phyloP scores from a whole-genome alignment of 768 basidiomycete species.

The Lanmaoa rubissima region DNA sequence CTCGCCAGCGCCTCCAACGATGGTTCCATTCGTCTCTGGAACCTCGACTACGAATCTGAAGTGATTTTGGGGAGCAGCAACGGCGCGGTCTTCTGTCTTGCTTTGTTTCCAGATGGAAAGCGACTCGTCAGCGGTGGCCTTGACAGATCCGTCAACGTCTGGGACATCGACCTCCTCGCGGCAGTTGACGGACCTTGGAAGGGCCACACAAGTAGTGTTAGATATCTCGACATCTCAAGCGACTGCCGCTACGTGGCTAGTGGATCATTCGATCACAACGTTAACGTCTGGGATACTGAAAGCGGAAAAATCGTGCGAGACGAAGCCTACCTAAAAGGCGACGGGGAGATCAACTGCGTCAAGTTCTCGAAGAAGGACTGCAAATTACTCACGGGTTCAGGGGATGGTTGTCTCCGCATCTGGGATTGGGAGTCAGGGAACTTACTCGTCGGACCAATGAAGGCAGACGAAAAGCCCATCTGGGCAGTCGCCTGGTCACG shows the following conservation, averaged over 20 bases:
- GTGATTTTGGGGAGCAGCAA: conserved; percentile 22
- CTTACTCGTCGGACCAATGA: conserved; percentile 28
- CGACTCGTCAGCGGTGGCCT: conserved; percentile 30
- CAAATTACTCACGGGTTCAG: conserved; percentile 30
- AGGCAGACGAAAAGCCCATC: conserved; percentile 20
- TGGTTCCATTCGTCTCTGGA: conserved; percentile 31
- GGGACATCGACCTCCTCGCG: conserved; percentile 25
- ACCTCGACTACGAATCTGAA: conserved; percentile 25
- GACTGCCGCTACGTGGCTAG: conserved; percentile 30
- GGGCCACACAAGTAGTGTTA: conserved; percentile 26
- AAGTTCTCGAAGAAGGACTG: conserved; percentile 25
- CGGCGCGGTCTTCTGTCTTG: conserved; percentile 28
- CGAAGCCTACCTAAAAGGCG: conserved; percentile 21
- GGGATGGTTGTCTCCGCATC: conserved; percentile 28
- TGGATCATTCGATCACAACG: conserved; percentile 32
- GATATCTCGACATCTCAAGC: conserved; percentile 27
- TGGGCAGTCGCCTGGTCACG: conserved; percentile 33
- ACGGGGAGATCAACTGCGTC: conserved; percentile 28
- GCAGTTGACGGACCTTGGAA: conserved; percentile 23
- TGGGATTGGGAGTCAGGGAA: conserved; percentile 28
- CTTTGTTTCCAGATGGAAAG: conserved; percentile 26
- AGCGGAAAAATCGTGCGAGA: conserved; percentile 25
- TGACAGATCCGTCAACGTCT: conserved; percentile 31
- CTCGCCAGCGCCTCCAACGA: conserved; percentile 30
- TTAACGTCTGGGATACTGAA: conserved; percentile 31